A percentile compares a stretch with the other conserved stretches of the same genome.
Conservation (phyloP, 495 filamentous ascomycete genomes). For the Neurospora discreta region DNA sequence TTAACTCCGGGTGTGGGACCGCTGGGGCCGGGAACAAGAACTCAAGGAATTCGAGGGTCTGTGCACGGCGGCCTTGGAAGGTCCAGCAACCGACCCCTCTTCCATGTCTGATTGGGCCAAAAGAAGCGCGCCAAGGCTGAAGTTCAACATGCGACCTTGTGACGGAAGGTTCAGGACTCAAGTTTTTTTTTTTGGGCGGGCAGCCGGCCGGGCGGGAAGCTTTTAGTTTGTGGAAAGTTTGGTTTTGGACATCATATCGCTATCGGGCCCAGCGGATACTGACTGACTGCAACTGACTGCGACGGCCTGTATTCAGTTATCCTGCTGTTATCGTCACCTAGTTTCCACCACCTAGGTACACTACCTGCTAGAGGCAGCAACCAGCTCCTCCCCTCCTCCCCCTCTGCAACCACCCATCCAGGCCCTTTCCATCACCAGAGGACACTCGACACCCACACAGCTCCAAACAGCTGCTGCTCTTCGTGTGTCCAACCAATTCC, state of each 20-base stretch:
- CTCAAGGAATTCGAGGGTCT: not conserved
- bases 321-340: not conserved
- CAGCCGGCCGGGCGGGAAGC: not conserved
- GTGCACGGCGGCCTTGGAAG: not conserved
- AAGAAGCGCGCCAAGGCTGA: not conserved
- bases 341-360: not conserved
- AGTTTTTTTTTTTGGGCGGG: not conserved
- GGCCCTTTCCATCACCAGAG: not conserved
- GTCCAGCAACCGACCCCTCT: not conserved
- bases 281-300: not conserved
- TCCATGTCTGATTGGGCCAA: not conserved
- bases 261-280: not conserved
- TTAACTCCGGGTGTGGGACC: conserved; percentile 1
- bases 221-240: not conserved
- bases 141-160: not conserved
- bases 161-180: not conserved
- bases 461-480: not conserved
- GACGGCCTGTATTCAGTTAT: not conserved
- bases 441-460: not conserved
- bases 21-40: not conserved
- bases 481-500: not conserved
- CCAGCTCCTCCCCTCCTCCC: not conserved
- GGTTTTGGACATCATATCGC: not conserved
- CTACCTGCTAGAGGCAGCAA: not conserved
- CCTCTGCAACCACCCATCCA: not conserved